Base-by-base conservation (phyloP, 2,329 filamentous ascomycete genomes). In the Leptodontidium sp. region DNA sequence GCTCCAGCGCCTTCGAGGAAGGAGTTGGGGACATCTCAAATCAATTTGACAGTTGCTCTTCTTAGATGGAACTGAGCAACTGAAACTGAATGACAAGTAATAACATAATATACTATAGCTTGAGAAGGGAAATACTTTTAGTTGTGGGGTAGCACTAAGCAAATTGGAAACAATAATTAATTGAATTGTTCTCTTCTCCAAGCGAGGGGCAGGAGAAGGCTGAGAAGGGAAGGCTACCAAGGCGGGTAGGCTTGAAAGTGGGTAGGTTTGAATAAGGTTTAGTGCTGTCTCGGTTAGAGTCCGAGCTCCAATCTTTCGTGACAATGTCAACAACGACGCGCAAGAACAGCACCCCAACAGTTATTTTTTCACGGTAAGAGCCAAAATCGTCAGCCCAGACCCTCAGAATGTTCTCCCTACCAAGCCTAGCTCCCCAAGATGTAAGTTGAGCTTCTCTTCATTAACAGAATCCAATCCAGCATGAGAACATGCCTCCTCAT, bases 351-450 rank as follows among this genome's bases (percentile, higher is more conserved):
- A 38, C 35, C 21, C 21, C 21, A 21, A 21, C 21, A 21, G 21
- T 21, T 21, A 21, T 21, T 21, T 21, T 21, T 21, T 21, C 21
- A 21, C 21, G 21, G 21, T 21, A 21, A 21, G 21, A 21, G 21
- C 21, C 21, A 21, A 21, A 21, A 21, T 21, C 21, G 21, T 21
- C 21, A 1, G n/a, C 4, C 21, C 32, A 24, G 15, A 35, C 24
- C 32, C 35, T 32, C 70, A 69, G 55, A 11, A 86, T 91, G 73
- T 86, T 85, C 57, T 83, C 89, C 61, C 84, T 93, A 17, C 90
- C 90, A 58, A 87, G 89, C 70, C 85, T 93, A 68, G 87, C 88
- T 21, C 91, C 91, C 62, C 88, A 89, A 81, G 90, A 93, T 76
- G 91, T 93, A 84, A 78, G 86, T 78, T 65, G 32, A 38, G 14